A percentile compares a stretch with the other conserved stretches of the same genome.
These are phyloP conservation scores for Oryza meyeriana DNA, from an alignment of 176 grass and related monocot genomes.

Conservation along the genomic window DNA sequence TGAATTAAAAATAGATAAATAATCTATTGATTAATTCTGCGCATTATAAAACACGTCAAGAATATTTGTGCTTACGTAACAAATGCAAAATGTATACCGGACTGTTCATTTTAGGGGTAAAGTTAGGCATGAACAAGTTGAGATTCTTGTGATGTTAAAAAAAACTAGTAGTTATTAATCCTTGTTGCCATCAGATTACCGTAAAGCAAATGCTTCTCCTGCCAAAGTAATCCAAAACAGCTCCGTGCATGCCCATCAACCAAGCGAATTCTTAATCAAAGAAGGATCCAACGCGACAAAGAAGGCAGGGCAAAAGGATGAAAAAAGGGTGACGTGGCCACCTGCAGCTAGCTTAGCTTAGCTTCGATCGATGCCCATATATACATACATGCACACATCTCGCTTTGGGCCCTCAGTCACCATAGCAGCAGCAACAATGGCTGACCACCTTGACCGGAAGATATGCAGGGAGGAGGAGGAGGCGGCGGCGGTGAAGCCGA, in stretches of 20 bases:
- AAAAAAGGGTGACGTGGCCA: background rate
- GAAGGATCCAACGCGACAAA: background rate
- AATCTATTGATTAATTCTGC: too few relatives aligned
- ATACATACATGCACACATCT: background rate
- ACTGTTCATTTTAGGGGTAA: background rate
- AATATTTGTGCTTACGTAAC: too few relatives aligned
- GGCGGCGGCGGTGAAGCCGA: slow-evolving; percentile 20
- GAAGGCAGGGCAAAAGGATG: background rate
- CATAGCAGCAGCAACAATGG: slow-evolving; percentile 9
- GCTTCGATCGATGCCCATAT: background rate
- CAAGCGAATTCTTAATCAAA: background rate
- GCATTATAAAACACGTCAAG: too few relatives aligned
- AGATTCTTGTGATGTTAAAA: background rate
- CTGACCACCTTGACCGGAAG: slow-evolving; percentile 17
- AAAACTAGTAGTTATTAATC: background rate
- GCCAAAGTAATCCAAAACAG: slow-evolving; percentile 19
- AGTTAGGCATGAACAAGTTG: background rate
- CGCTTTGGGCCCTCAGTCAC: slow-evolving; percentile 15
- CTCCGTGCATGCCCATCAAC: slow-evolving; percentile 35
- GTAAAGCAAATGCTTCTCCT: slow-evolving; percentile 39
- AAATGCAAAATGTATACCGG: too few relatives aligned
- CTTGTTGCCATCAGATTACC: slow-evolving; percentile 50
- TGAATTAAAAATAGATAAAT: too few relatives aligned
- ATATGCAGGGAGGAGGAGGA: slow-evolving; percentile 19
- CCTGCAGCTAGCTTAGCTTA: background rate